Conservation (phyloP, 371 early-diverging fungal species). For the Mortierella sp. region DNA sequence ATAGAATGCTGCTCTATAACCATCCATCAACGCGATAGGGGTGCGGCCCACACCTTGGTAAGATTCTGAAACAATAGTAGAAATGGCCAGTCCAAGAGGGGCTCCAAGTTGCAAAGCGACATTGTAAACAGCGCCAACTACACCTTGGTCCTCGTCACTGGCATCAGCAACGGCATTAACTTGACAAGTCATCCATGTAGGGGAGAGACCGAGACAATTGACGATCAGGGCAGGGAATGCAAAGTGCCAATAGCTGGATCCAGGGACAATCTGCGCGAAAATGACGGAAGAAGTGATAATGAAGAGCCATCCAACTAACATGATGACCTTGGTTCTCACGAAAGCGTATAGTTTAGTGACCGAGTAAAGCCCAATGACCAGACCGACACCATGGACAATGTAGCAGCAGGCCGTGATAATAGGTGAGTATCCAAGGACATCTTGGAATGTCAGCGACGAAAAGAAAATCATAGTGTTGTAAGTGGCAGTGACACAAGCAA, state of each 20-base stretch:
- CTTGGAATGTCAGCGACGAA: constrained; percentile 58
- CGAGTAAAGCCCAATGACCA: constrained; percentile 29
- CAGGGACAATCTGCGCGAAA: constrained; percentile 23
- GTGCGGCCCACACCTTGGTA: neutral
- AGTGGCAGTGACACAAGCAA: constrained; percentile 40
- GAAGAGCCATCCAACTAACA: constrained; percentile 22
- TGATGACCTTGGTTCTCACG: constrained; percentile 34
- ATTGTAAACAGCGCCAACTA: constrained; percentile 39
- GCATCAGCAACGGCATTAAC: constrained; percentile 43
- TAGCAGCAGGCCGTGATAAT: constrained; percentile 43
- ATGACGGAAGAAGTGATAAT: constrained; percentile 17
- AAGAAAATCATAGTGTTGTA: constrained; percentile 58
- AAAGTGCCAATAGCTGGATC: constrained; percentile 25
- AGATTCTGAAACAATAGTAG: constrained; percentile 19
- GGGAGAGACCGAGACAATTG: constrained; percentile 36
- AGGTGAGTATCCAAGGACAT: constrained; percentile 48
- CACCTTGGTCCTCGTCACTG: constrained; percentile 39
- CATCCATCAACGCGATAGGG: constrained; percentile 20
- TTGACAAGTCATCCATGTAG: constrained; percentile 42
- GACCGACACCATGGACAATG: constrained; percentile 40
- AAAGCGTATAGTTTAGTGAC: constrained; percentile 19
- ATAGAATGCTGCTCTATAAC: constrained; percentile 44
- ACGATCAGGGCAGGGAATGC: constrained; percentile 39
- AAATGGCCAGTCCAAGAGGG: constrained; percentile 35
- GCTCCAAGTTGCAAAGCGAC: constrained; percentile 43